A percentile compares a stretch with the other conserved stretches of the same genome.
Evolutionary conservation across 2,329 filamentous ascomycete genomes (phyloP).

Genomic region (Tolypocladium endophyticum): DNA sequence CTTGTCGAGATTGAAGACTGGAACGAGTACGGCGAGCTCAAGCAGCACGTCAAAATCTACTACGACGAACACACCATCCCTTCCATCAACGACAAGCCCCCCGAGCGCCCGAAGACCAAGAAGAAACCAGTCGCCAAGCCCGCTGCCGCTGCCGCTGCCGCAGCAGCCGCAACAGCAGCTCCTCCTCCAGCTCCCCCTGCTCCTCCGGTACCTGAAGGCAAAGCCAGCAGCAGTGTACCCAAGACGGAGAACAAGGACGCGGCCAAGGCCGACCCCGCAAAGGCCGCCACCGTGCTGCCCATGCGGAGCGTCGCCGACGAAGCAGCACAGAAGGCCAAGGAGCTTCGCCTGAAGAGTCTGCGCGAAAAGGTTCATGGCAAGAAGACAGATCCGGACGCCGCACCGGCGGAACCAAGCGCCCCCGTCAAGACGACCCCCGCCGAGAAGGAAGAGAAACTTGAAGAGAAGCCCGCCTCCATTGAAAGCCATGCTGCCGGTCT

Average conservation of each 20-base stretch:
- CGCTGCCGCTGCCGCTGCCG: constrained; percentile 8
- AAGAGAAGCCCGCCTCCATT: not conserved
- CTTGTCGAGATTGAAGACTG: constrained; percentile 92
- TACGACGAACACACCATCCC: constrained; percentile 52
- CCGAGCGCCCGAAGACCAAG: constrained; percentile 22
- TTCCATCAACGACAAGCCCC: constrained; percentile 40
- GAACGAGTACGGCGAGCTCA: constrained; percentile 97
- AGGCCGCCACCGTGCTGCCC: constrained; percentile 26
- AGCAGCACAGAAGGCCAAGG: constrained; percentile 53
- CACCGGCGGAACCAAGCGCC: constrained; percentile 2
- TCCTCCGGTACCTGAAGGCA: constrained; percentile 12
- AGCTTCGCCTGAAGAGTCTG: constrained; percentile 41
- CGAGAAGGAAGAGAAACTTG: not conserved
- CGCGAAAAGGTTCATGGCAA: constrained; percentile 46
- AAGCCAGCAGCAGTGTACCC: constrained; percentile 5
- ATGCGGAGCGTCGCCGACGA: constrained; percentile 52
- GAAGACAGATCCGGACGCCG: constrained; percentile 12
- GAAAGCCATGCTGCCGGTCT: constrained; percentile 16
- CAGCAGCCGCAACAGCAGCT: not conserved
- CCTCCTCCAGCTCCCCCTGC: constrained; percentile 5
- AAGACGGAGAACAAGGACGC: constrained; percentile 2
- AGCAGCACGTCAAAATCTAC: constrained; percentile 67
- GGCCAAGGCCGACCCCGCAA: constrained; percentile 10
- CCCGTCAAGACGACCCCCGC: constrained; percentile 6
- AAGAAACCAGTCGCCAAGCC: constrained; percentile 13